phyloP scores from a whole-genome alignment of 192 early-diverging fungal genomes.

The Coemansia reversa region DNA sequence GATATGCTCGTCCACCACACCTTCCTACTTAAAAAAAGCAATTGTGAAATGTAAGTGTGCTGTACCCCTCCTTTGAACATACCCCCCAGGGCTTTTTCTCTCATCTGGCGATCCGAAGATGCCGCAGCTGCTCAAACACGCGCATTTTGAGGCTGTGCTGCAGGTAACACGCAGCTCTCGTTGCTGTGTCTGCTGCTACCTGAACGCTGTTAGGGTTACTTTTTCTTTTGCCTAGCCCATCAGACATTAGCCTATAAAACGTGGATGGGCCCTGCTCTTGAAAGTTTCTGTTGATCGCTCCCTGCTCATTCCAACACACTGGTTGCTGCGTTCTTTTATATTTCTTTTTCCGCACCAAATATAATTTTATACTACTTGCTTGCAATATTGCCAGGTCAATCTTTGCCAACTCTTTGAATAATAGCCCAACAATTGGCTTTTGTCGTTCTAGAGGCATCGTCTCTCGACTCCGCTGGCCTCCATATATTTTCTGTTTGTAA shows the following conservation, averaged over 20 bases:
- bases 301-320: slow-evolving; percentile 8
- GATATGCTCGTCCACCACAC: not conserved
- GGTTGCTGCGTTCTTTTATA: not conserved
- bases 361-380: not conserved
- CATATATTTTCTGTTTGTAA: not conserved
- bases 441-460: not conserved
- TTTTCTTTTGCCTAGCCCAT: slow-evolving; percentile 10
- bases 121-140: slow-evolving; percentile 7
- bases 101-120: slow-evolving; percentile 20
- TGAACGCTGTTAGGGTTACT: slow-evolving; percentile 10
- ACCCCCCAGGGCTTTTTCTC: not conserved
- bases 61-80: not conserved
- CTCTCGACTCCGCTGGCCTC: not conserved
- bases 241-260: slow-evolving; percentile 3
- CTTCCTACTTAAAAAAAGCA: not conserved
- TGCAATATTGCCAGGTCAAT: not conserved
- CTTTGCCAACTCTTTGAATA: not conserved
- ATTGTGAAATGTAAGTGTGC: not conserved
- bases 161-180: slow-evolving; percentile 21
- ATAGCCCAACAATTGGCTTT: not conserved
- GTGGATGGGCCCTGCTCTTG: not conserved
- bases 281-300: slow-evolving; percentile 11
- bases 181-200: slow-evolving; percentile 8
- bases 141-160: slow-evolving; percentile 8
- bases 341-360: not conserved